A percentile compares a stretch with the other conserved stretches of the same genome.
These are phyloP conservation scores for Pisolithus sp. DNA, from an alignment of 768 basidiomycete species.

Conservation along the genomic window DNA sequence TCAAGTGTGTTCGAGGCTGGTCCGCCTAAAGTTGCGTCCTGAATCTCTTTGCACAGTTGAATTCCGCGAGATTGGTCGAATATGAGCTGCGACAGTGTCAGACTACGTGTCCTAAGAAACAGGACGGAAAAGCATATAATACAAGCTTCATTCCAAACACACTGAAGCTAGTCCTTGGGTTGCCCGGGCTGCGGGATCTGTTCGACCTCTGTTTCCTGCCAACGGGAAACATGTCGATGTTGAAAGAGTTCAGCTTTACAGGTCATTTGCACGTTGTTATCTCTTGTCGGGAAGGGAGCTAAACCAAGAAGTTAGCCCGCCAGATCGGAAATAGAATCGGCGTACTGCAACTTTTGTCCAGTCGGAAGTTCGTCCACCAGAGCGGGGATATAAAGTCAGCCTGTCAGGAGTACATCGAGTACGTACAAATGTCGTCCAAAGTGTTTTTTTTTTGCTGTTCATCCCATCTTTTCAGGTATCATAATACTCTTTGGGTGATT, in stretches of 20 bases:
- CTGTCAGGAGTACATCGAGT: constrained; percentile 67
- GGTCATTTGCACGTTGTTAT: constrained; percentile 11
- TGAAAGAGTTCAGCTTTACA: constrained; percentile 19
- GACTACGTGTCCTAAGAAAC: not conserved
- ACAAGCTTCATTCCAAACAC: too few relatives aligned
- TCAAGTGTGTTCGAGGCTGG: constrained; percentile 29
- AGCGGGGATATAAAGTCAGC: constrained; percentile 31
- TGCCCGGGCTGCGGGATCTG: not conserved
- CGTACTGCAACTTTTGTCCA: constrained; percentile 37
- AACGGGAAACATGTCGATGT: constrained; percentile 3
- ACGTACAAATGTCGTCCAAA: constrained; percentile 9
- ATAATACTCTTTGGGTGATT: constrained; percentile 87
- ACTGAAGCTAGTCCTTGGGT: not conserved
- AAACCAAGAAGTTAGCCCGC: constrained; percentile 35
- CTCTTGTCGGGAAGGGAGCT: not conserved
- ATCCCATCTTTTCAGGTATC: constrained; percentile 50
- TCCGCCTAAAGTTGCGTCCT: not conserved
- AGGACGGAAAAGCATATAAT: not conserved
- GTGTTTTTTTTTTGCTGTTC: not conserved
- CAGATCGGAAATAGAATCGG: constrained; percentile 52
- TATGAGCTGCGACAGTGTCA: constrained; percentile 13
- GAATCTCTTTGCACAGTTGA: constrained; percentile 31
- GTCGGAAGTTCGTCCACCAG: constrained; percentile 30
- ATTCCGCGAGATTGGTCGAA: constrained; percentile 35
- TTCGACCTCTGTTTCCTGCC: not conserved